Evolutionary conservation across 257 asterid genomes (phyloP).

Genomic region (Primulina huaijiensis): DNA sequence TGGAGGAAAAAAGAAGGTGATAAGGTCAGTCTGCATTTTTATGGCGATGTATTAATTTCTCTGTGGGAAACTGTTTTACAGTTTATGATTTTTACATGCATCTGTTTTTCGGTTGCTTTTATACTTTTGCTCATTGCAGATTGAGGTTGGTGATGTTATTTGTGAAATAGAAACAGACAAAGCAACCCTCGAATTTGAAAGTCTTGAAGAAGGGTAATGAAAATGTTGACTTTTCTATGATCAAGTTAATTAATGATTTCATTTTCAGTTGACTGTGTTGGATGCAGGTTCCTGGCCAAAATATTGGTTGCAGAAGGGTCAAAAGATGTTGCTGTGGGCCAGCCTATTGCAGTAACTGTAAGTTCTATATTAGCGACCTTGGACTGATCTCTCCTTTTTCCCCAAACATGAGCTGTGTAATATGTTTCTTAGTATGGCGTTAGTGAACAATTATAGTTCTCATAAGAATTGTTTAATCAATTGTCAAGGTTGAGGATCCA

Average conservation of each 20-base stretch:
- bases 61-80: slow-evolving; percentile 1
- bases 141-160: slow-evolving; percentile 86
- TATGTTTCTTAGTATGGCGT: slow-evolving; percentile 22
- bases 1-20: slow-evolving; percentile 97
- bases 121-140: slow-evolving; percentile 55
- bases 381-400: slow-evolving; percentile 12
- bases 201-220: slow-evolving; percentile 98
- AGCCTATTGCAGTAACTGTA: slow-evolving; percentile 89
- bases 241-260: slow-evolving; percentile 15
- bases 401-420: slow-evolving; percentile 1
- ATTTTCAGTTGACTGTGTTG: slow-evolving; percentile 24
- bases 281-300: slow-evolving; percentile 83
- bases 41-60: slow-evolving; percentile 21
- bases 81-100: slow-evolving; percentile 21
- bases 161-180: slow-evolving; percentile 99
- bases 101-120: slow-evolving; percentile 4
- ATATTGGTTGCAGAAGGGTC: slow-evolving; percentile 93
- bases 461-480: slow-evolving; percentile 15
- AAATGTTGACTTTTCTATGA: slow-evolving; percentile 1
- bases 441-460: slow-evolving; percentile 19
- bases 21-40: slow-evolving; percentile 55
- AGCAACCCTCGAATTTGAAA: slow-evolving; percentile 92
- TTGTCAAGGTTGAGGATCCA: slow-evolving; percentile 85
- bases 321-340: slow-evolving; percentile 90
- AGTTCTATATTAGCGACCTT: slow-evolving; percentile 34